These are phyloP conservation scores for Melastoma malabathricum DNA, from an alignment of 345 rosid genomes.

Conservation along the genomic window DNA sequence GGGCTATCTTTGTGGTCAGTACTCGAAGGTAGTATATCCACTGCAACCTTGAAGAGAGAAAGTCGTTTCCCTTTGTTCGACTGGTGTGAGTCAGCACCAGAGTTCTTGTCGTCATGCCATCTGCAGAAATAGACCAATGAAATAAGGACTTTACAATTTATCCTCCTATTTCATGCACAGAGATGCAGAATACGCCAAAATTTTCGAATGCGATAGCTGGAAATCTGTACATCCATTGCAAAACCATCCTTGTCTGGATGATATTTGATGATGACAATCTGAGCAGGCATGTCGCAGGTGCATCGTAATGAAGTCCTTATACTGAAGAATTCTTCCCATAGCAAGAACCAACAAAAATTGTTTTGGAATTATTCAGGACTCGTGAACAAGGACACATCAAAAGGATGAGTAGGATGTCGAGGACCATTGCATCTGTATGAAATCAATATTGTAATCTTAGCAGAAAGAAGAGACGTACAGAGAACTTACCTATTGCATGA, in stretches of 20 bases:
- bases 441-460: background rate
- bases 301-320: slow-evolving; percentile 46
- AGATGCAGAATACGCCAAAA: too few species aligned
- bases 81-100: too few species aligned
- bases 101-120: too few species aligned
- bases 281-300: slow-evolving; percentile 44
- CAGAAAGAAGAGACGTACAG: background rate
- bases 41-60: slow-evolving; percentile 1
- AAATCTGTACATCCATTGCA: slow-evolving; percentile 49
- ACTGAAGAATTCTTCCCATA: slow-evolving; percentile 26
- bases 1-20: slow-evolving; percentile 35
- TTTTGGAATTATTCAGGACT: background rate
- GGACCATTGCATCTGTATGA: too few species aligned
- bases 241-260: slow-evolving; percentile 42
- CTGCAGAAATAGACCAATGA: too few species aligned
- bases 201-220: slow-evolving; percentile 21
- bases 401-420: background rate
- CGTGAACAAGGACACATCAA: background rate
- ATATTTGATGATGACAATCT: slow-evolving; percentile 28
- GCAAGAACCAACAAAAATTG: slow-evolving; percentile 4
- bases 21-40: slow-evolving; percentile 21
- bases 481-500: slow-evolving; percentile 68
- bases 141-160: too few species aligned
- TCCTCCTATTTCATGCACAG: too few species aligned
- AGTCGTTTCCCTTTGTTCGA: too few species aligned